These are phyloP conservation scores for Fusarium metavorans DNA, from an alignment of 2,329 filamentous ascomycete genomes.

Conservation along the genomic window DNA sequence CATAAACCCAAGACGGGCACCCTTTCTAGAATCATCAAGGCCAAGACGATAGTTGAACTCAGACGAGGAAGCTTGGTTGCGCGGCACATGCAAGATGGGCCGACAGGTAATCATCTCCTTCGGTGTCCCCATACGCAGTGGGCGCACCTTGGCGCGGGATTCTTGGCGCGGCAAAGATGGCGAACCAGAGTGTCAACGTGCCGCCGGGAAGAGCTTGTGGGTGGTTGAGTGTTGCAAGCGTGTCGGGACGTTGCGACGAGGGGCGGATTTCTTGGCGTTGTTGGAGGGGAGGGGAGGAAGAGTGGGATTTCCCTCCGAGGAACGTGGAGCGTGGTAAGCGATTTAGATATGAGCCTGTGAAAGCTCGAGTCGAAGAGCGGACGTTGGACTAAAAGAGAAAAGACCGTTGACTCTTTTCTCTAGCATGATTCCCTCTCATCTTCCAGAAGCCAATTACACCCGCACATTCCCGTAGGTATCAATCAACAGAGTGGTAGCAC, in stretches of 20 bases:
- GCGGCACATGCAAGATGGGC: constrained; percentile 5
- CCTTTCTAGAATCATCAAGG: constrained; percentile 3
- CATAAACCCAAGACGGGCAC: not conserved
- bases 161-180: constrained; percentile 6
- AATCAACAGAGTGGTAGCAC: too few species aligned
- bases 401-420: not conserved
- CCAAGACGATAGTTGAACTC: not conserved
- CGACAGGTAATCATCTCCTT: not conserved
- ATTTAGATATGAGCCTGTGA: not conserved
- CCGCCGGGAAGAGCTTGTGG: constrained; percentile 3
- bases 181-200: constrained; percentile 14
- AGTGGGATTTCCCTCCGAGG: not conserved
- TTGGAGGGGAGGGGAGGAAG: not conserved
- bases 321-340: not conserved
- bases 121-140: not conserved
- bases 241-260: constrained; percentile 7
- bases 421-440: too few species aligned
- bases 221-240: not conserved
- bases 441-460: not conserved
- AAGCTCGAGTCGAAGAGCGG: not conserved
- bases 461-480: not conserved
- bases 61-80: not conserved
- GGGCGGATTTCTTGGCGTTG: constrained; percentile 24
- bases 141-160: constrained; percentile 1
- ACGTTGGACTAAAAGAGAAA: not conserved